Evolutionary conservation across 441 rosid species (phyloP), one percentile per base, ranked within the genome.

Genomic region (Adansonia madagascariensis): DNA sequence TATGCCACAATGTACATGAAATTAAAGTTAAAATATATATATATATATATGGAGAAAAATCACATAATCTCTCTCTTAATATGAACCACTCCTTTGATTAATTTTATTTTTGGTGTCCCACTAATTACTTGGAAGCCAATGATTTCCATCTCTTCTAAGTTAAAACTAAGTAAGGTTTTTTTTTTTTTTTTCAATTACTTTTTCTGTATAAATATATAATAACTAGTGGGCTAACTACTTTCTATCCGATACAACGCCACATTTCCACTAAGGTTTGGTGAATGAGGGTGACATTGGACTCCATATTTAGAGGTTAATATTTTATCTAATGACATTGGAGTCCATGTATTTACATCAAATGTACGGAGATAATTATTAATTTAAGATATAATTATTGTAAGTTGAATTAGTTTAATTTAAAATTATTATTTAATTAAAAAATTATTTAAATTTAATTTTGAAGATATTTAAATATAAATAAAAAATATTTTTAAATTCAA

Each of bases 291-390:
- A 84, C 80, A 44, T 75, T 49, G 78, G 44, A 53, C 56, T 73
- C 83, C 87, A 82, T 73, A 56, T 78, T 80, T 35, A 53, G 68
- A 77, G 87, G 85, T 53, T 44, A 46, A 17, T 64, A n/a, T 20
- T 59, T 22, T 49, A 15, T 49, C 52, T 35, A 35, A 35, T 35
- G 39, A 35, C 39, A 35, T 35, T 35, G 39, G 39, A 35, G 4
- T 35, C 39, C 39, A 35, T 2, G 39, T 35, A 35, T 3, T 0
- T 3, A 35, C 39, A 35, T 35, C 39, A 35, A 35, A 35, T 2
- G 39, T 35, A 35, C 39, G 39, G 39, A 35, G 4, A 35, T 35
- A 35, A 35, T 35, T 35, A 35, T 35, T 41, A 27, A 27, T 27
- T 27, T 27, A 27, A 27, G 31, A 35, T 35, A 35, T 35, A 35